Evolutionary conservation across 805 yeast genomes (phyloP).

Genomic region (Teunomyces stri): DNA sequence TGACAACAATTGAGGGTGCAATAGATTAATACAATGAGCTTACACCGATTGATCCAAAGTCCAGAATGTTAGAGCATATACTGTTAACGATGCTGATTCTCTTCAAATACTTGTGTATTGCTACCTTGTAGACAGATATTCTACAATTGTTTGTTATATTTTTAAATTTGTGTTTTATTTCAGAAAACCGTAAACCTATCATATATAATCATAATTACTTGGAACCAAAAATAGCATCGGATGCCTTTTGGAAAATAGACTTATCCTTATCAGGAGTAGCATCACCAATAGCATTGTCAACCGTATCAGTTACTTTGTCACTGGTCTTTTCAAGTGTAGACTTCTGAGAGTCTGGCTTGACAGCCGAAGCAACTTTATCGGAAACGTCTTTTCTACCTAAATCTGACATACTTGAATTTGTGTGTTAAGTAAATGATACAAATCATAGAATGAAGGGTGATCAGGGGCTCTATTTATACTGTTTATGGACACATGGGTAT

Average conservation of each 20-base stretch:
- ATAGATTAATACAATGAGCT: too few relatives aligned
- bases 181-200: too few relatives aligned
- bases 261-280: constrained; percentile 34
- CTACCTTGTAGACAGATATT: too few relatives aligned
- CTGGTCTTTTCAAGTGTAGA: constrained; percentile 33
- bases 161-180: too few relatives aligned
- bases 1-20: too few relatives aligned
- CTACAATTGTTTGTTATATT: too few relatives aligned
- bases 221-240: constrained; percentile 44
- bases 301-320: constrained; percentile 36
- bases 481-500: too few relatives aligned
- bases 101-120: too few relatives aligned
- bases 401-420: constrained; percentile 34
- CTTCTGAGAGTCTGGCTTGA: constrained; percentile 44
- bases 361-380: constrained; percentile 36
- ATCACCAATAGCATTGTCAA: constrained; percentile 39
- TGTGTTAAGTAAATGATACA: not conserved
- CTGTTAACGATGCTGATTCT: too few relatives aligned
- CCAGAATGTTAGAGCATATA: too few relatives aligned
- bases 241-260: constrained; percentile 41
- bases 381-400: constrained; percentile 41
- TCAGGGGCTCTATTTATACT: not conserved
- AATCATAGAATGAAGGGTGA: not conserved
- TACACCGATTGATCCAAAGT: too few relatives aligned
- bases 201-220: constrained; percentile 18